Evolutionary conservation across 306 rosid genomes (phyloP).

Genomic region (Fragaria iinumae): DNA sequence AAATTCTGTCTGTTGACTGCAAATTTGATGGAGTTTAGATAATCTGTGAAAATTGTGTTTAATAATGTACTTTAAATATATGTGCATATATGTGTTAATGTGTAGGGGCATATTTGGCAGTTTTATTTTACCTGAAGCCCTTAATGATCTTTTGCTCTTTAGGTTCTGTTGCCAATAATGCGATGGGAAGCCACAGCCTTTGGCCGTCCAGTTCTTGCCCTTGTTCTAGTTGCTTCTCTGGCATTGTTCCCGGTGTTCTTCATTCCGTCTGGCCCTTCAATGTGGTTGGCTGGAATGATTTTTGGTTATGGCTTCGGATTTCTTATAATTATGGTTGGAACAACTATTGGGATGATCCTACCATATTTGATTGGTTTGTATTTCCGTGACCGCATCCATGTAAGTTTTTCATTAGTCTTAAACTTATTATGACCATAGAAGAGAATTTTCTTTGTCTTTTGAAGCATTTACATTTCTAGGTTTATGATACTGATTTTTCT

Average conservation of each 20-base stretch:
- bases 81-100: background rate
- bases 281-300: conserved; percentile 99
- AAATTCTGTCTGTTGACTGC: background rate
- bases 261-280: conserved; percentile 96
- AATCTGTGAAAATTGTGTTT: background rate
- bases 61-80: background rate
- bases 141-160: conserved; percentile 12
- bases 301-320: conserved; percentile 97
- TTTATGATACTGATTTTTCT: conserved; percentile 19
- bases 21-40: background rate
- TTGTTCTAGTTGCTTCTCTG: conserved; percentile 81
- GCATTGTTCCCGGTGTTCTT: conserved; percentile 83
- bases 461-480: background rate
- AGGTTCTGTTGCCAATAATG: conserved; percentile 85
- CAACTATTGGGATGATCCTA: conserved; percentile 95
- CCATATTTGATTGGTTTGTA: conserved; percentile 82
- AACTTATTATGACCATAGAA: conserved; percentile 6
- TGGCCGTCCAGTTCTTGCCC: conserved; percentile 92
- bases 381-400: conserved; percentile 90
- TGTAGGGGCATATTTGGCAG: background rate
- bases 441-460: background rate
- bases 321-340: conserved; percentile 89
- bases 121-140: conserved; percentile 14
- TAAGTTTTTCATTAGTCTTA: conserved; percentile 34
- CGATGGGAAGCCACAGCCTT: conserved; percentile 98